These are phyloP conservation scores for Perilla frutescens DNA, from an alignment of 257 asterid species.

Conservation along the genomic window DNA sequence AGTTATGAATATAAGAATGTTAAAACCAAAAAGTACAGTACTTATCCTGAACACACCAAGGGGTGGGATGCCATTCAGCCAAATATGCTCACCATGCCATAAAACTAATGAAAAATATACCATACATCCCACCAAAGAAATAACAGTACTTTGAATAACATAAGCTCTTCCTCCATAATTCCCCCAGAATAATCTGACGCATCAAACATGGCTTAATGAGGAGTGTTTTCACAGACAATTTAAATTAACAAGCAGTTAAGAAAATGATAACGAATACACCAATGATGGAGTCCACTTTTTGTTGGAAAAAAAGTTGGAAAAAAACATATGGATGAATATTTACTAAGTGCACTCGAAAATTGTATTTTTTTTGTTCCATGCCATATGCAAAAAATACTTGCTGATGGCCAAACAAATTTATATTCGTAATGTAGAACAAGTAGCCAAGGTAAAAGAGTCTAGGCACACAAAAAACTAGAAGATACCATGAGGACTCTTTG, in stretches of 20 bases:
- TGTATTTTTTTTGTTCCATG: background rate
- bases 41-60: background rate
- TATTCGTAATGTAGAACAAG: background rate
- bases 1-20: background rate
- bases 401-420: slow-evolving; percentile 8
- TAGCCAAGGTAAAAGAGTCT: background rate
- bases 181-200: background rate
- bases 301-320: background rate
- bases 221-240: background rate
- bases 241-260: background rate
- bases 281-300: background rate
- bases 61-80: too few relatives aligned
- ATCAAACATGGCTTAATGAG: background rate
- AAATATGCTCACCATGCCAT: background rate
- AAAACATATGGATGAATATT: slow-evolving; percentile 7
- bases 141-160: background rate
- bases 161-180: background rate
- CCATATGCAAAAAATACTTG: background rate
- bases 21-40: background rate
- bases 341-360: background rate
- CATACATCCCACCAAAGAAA: background rate
- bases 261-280: background rate
- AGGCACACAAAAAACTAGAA: slow-evolving; percentile 18
- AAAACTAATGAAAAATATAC: background rate
- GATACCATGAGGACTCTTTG: slow-evolving; percentile 89